A percentile compares a stretch with the other conserved stretches of the same genome.
Evolutionary conservation across 2,329 filamentous ascomycete genomes (phyloP).

Genomic region (Endothia cerciana): DNA sequence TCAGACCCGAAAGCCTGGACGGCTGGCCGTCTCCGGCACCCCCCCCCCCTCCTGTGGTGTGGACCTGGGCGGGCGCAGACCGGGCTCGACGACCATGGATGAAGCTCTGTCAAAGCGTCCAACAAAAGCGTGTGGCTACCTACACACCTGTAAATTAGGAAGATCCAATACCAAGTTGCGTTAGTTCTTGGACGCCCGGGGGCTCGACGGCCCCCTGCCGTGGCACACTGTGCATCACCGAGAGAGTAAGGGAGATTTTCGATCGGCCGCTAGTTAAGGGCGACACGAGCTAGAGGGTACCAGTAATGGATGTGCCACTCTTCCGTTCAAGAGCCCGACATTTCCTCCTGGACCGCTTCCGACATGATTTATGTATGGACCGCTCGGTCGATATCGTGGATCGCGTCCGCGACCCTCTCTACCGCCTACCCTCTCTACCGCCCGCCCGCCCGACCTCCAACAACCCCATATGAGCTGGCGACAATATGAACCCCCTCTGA

Average conservation of each 20-base stretch:
- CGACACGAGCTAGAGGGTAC: not conserved
- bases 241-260: conserved; percentile 1
- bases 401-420: not conserved
- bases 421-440: too few relatives aligned
- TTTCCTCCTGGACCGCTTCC: not conserved
- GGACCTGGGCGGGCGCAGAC: too few relatives aligned
- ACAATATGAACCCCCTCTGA: not conserved
- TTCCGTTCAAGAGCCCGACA: not conserved
- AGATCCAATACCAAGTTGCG: conserved; percentile 1
- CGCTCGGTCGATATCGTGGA: not conserved
- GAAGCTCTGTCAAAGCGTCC: not conserved
- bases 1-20: too few relatives aligned
- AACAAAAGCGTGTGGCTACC: not conserved
- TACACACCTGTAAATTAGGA: not conserved
- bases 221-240: not conserved
- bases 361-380: not conserved
- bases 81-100: not conserved
- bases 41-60: too few relatives aligned
- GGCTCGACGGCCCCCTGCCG: not conserved
- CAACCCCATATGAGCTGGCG: too few relatives aligned
- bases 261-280: conserved; percentile 1
- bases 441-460: too few relatives aligned
- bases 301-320: not conserved
- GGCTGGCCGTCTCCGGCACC: too few relatives aligned
- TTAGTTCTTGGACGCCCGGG: not conserved